phyloP scores from a whole-genome alignment of 1,284 basidiomycete species.

The Trametes polyzona region DNA sequence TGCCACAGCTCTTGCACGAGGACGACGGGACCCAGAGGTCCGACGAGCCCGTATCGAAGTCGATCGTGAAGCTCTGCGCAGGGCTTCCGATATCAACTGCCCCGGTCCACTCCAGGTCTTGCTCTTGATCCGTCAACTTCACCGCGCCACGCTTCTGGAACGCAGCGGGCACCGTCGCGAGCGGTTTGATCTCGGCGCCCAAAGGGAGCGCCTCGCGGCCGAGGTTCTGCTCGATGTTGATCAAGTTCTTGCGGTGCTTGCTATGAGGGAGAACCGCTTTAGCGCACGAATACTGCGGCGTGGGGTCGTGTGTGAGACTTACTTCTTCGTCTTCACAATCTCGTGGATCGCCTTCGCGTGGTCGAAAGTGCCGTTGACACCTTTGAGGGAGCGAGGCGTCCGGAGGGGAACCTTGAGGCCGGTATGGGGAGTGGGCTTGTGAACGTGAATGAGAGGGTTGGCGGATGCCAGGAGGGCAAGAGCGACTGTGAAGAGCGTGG shows the following conservation, averaged over 20 bases:
- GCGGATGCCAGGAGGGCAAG: slow-evolving; percentile 29
- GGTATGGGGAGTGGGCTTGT: neutral
- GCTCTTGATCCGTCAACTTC: slow-evolving; percentile 22
- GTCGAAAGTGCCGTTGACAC: slow-evolving; percentile 31
- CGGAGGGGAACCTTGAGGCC: slow-evolving; percentile 27
- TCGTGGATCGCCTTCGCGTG: slow-evolving; percentile 20
- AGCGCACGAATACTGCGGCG: too few relatives aligned
- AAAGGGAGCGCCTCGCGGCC: slow-evolving; percentile 15
- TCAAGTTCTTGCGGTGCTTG: slow-evolving; percentile 28
- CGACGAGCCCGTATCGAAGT: slow-evolving; percentile 35
- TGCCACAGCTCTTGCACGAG: slow-evolving; percentile 25
- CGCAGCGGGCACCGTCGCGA: slow-evolving; percentile 8
- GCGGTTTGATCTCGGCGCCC: slow-evolving; percentile 14
- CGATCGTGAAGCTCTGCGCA: slow-evolving; percentile 26
- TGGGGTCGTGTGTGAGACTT: too few relatives aligned
- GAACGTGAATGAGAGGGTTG: slow-evolving; percentile 14
- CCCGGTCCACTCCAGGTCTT: slow-evolving; percentile 26
- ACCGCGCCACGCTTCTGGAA: slow-evolving; percentile 15
- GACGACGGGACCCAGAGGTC: slow-evolving; percentile 33
- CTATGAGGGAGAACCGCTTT: too few relatives aligned
- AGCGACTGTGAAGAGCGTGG: slow-evolving; percentile 25
- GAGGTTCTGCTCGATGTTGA: slow-evolving; percentile 29
- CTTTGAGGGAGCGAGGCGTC: slow-evolving; percentile 27
- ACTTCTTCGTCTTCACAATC: slow-evolving; percentile 27
- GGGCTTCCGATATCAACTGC: slow-evolving; percentile 28